Base-by-base conservation (phyloP, 2,329 filamentous ascomycete species). In the Penicillium rolfsii region DNA sequence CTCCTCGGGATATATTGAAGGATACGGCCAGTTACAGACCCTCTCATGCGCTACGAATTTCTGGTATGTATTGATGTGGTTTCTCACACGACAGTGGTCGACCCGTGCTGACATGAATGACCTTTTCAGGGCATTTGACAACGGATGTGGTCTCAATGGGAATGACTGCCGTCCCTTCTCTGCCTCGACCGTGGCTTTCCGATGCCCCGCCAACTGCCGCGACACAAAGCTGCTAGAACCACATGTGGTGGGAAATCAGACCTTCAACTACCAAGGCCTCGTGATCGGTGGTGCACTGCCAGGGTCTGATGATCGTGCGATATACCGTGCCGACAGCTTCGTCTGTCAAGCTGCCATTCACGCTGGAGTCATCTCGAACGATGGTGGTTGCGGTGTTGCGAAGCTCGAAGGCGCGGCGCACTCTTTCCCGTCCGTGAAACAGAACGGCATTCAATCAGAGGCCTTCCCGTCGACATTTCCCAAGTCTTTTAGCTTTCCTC, bases 391-490 rank as follows among this genome's bases (percentile, higher is more conserved):
- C 68, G 93, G 93, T 59, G 91, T 96, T 3, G 84, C 95, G 35
- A 84, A 86, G 57, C 82, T 95, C 40, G 83, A 91, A 24, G 93
- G 93, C 24, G 83, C 88, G 57, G 85, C 87, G 58, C 79, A 83
- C 57, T 79, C 84, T 52, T 97, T 88, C 71, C 77, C 83, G 45
- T 82, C 85, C 45, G 87, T 88, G 9, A 84, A 85, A 52, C 83
- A 82, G n/a, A 83, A 96, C 70, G 91, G 89, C 55, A 92, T 98
- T 64, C 78, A 81, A 30, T 96, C 92, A 64, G 82, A 91, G 57
- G 84, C 78, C 4, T 99, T 99, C 73, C 86, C 93, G 64, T 94
- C 92, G 0, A 92, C 91, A 66, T 99, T 99, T 70, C 95, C 95
- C 0, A 88, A 91, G 33, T 89, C 93, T 0, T 97, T 91, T 74